Base-by-base conservation (phyloP, 2,329 filamentous ascomycete species). In the Didymella arachidicola region DNA sequence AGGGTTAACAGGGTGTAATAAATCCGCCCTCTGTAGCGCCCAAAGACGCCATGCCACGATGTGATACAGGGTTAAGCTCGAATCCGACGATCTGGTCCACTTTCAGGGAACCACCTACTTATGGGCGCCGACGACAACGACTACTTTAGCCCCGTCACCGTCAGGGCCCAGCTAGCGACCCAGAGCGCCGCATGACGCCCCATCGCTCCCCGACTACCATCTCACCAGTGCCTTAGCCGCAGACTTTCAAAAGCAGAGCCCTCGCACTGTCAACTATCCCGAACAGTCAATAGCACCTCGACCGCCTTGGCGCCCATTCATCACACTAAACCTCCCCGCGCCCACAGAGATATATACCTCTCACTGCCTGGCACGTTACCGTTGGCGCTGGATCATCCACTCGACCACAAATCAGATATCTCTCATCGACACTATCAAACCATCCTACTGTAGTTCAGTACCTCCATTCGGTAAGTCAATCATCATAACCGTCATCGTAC, bases 51-150 rank as follows among this genome's bases (percentile, higher is more conserved):
- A 73, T 72, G 70, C 73, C 65, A 73, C 71, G 74, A 77, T 77
- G 73, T 75, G 74, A 72, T 69, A 76, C 73, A 75, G 71, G 74
- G 74, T 72, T 70, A 64, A 66, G 66, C 69, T 71, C 69, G 61
- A 69, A 71, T 72, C 75, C 76, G 73, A 71, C 74, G 75, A 78
- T 78, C 76, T 77, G 76, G 75, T 68, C 66, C 67, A 60, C 65
- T 66, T 64, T 60, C 64, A 68, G 71, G 64, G 66, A 69, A 70
- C 69, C 64, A 63, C 65, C 65, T 70, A 63, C 60, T 63, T 45
- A 52, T 59, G 61, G 62, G 60, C 65, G 56, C 67, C 65, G 63
- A 64, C 60, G 66, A 70, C 66, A 69, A 57, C 66, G 43, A 68
- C 71, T 72, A 72, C 74, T 71, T 75, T 75, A 45, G 71, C 67